phyloP scores from a whole-genome alignment of 108 stramenopile genomes.

The Skeletonema marinoi region DNA sequence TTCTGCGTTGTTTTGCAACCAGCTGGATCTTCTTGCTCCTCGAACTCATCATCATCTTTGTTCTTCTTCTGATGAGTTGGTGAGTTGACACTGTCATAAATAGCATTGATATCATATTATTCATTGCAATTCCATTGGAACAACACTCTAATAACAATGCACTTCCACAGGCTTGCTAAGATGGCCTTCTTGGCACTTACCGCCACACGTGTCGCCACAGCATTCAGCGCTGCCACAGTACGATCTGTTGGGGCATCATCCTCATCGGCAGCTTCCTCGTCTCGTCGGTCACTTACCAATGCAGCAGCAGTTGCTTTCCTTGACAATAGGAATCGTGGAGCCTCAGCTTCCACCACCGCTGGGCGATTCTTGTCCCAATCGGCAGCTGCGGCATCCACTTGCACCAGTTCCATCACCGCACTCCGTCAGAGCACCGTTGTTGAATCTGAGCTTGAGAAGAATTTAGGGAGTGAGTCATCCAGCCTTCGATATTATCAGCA shows the following conservation, averaged over 20 bases:
- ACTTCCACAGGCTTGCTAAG: not conserved
- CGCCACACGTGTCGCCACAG: not conserved
- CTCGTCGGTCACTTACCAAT: conserved; percentile 6
- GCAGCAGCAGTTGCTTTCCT: conserved; percentile 17
- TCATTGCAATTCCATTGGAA: not conserved
- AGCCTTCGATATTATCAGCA: conserved; percentile 71
- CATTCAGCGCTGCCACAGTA: not conserved
- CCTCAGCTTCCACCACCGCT: not conserved
- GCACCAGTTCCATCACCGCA: conserved; percentile 2
- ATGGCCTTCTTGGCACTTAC: conserved; percentile 9
- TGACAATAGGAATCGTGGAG: not conserved
- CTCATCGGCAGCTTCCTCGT: conserved; percentile 2
- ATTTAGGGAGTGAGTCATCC: conserved; percentile 65
- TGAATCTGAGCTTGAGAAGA: conserved; percentile 25
- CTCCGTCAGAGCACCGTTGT: conserved; percentile 7
- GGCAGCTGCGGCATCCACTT: not conserved
- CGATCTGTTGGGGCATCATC: not conserved
- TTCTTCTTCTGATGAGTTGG: not conserved
- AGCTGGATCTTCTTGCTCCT: not conserved
- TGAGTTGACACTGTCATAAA: not conserved
- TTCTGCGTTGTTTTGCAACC: not conserved
- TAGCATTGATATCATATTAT: not conserved
- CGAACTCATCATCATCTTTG: not conserved
- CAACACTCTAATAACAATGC: not conserved
- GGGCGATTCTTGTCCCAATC: not conserved